phyloP scores from a whole-genome alignment of 2,329 filamentous ascomycete species.

The Diaporthe sp. region DNA sequence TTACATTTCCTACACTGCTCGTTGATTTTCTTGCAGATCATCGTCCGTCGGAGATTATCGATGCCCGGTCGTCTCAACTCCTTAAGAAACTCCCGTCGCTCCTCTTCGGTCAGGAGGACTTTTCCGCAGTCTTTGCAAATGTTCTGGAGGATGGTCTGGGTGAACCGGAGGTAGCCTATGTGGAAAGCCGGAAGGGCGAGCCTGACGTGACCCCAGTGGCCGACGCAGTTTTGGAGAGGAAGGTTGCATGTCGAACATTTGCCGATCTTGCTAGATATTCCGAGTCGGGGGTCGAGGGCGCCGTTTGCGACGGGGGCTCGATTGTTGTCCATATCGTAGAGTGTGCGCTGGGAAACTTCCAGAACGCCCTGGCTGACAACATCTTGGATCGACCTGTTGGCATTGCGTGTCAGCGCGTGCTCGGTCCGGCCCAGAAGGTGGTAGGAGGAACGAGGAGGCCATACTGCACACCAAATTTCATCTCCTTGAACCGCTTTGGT shows the following conservation, averaged over 20 bases:
- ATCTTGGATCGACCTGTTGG: conserved; percentile 84
- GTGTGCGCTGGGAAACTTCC: conserved; percentile 92
- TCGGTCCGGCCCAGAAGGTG: conserved; percentile 30
- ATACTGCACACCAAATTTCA: conserved; percentile 94
- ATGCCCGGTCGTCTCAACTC: conserved; percentile 85
- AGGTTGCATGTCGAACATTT: conserved; percentile 88
- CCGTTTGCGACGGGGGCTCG: conserved; percentile 85
- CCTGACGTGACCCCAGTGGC: conserved; percentile 95
- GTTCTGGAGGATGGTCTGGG: conserved; percentile 91
- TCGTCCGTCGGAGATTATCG: conserved; percentile 88
- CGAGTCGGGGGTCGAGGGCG: conserved; percentile 88
- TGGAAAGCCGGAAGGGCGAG: conserved; percentile 94
- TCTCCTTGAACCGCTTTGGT: conserved; percentile 91
- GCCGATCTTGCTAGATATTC: conserved; percentile 87
- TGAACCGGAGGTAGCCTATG: conserved; percentile 94
- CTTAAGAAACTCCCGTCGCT: conserved; percentile 82
- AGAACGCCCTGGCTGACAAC: conserved; percentile 96
- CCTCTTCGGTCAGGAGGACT: conserved; percentile 85
- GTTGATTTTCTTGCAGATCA: conserved; percentile 89
- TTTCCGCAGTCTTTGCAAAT: conserved; percentile 96
- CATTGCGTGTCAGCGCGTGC: not conserved
- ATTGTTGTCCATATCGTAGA: conserved; percentile 86
- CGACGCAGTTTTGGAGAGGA: conserved; percentile 86
- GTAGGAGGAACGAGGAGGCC: conserved; percentile 45
- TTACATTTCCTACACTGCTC: conserved; percentile 91